These are phyloP conservation scores for Heliamphora exappendiculata DNA, from an alignment of 148 eudicot genomes.

Conservation along the genomic window DNA sequence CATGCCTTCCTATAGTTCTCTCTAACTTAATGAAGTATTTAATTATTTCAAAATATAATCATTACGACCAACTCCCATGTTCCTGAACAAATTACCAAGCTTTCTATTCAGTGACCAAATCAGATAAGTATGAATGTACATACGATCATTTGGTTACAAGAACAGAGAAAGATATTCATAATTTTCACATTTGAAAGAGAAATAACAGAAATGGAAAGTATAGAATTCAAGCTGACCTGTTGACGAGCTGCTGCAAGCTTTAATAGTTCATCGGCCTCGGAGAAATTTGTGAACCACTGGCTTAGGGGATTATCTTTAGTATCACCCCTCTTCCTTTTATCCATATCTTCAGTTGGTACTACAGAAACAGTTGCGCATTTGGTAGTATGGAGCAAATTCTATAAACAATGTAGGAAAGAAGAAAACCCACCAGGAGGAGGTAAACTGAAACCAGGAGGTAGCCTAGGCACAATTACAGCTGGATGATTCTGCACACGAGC, in stretches of 20 bases:
- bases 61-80: too few species aligned
- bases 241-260: constrained; percentile 65
- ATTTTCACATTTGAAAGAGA: background rate
- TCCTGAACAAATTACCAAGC: too few species aligned
- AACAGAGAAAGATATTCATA: background rate
- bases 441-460: constrained; percentile 42
- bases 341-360: constrained; percentile 37
- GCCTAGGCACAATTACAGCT: constrained; percentile 47
- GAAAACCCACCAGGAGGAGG: constrained; percentile 39
- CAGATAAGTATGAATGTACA: background rate
- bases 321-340: constrained; percentile 40
- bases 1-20: too few species aligned
- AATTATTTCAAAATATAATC: too few species aligned
- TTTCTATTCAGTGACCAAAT: too few species aligned
- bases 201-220: background rate
- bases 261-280: constrained; percentile 59
- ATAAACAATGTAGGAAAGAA: constrained; percentile 4
- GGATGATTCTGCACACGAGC: constrained; percentile 56
- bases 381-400: background rate
- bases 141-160: background rate
- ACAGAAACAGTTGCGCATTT: constrained; percentile 3
- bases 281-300: constrained; percentile 49
- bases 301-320: constrained; percentile 39
- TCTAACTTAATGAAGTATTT: too few species aligned
- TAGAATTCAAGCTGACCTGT: constrained; percentile 38